Percentiles rank a stretch among this genome's conserved stretches.
Evolutionary conservation across 2,329 filamentous ascomycete genomes (phyloP).

Genomic region (Penicillium hesseltinei): DNA sequence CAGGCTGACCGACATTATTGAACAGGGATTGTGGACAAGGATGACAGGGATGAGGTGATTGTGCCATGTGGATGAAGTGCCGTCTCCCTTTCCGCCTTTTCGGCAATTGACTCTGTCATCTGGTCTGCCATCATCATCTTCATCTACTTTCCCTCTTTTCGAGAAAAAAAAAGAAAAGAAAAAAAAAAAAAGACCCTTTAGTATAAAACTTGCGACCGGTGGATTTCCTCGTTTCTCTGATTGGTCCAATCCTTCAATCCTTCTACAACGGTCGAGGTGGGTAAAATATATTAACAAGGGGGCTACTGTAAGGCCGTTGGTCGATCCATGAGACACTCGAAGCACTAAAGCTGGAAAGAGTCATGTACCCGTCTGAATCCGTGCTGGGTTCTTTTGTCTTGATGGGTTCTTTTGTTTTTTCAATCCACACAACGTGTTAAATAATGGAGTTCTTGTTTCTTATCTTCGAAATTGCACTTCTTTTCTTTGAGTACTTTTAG

Average conservation of each 20-base stretch:
- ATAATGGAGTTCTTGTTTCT: neutral
- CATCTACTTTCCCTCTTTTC: neutral
- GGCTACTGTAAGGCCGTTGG: neutral
- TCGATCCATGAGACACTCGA: neutral
- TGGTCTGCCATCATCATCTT: neutral
- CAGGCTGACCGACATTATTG: neutral
- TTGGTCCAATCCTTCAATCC: neutral
- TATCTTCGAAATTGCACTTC: neutral
- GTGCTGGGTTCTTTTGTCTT: neutral
- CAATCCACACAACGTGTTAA: neutral
- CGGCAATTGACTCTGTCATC: neutral
- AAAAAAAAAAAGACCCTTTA: too few relatives aligned
- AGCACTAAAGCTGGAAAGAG: neutral
- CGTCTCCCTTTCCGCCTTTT: neutral
- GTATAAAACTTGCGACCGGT: neutral
- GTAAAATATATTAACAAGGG: neutral
- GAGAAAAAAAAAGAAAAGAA: neutral
- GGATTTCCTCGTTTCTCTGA: too few relatives aligned
- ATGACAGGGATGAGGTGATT: too few relatives aligned
- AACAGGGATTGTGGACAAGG: too few relatives aligned
- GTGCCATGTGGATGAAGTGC: neutral
- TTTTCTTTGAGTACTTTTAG: neutral
- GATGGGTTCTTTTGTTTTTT: neutral
- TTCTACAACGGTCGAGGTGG: neutral
- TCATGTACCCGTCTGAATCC: neutral